Conservation (phyloP, 2,329 filamentous ascomycete genomes). For the Botrytis porri region DNA sequence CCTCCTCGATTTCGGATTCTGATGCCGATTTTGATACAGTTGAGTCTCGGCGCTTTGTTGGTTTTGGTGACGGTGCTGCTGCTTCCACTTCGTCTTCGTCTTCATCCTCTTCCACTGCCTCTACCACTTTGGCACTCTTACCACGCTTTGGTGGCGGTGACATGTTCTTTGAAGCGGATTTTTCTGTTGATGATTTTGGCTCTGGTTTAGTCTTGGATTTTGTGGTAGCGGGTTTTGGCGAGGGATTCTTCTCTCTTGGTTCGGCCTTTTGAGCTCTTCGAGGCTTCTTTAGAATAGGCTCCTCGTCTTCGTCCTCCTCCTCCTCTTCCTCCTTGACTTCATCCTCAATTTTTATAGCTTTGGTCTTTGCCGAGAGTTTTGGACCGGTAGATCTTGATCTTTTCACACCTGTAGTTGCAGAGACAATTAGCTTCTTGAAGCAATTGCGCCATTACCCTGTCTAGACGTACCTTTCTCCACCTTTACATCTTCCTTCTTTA, state of each 20-base stretch:
- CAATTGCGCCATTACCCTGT: not conserved
- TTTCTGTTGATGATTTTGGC: slow-evolving; percentile 23
- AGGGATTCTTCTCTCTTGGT: slow-evolving; percentile 43
- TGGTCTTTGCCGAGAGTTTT: slow-evolving; percentile 26
- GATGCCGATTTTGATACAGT: slow-evolving; percentile 45
- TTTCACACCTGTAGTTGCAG: slow-evolving; percentile 26
- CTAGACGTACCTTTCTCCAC: not conserved
- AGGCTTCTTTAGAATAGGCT: slow-evolving; percentile 39
- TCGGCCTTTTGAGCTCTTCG: slow-evolving; percentile 44
- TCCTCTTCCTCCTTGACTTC: slow-evolving; percentile 40
- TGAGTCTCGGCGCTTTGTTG: slow-evolving; percentile 30
- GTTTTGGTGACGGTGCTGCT: slow-evolving; percentile 29
- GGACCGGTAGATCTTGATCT: slow-evolving; percentile 31
- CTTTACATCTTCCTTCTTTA: slow-evolving; percentile 19
- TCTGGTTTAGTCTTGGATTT: slow-evolving; percentile 23
- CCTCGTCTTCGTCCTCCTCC: slow-evolving; percentile 45
- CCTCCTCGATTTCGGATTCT: slow-evolving; percentile 46
- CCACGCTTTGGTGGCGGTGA: slow-evolving; percentile 23
- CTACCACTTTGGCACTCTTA: slow-evolving; percentile 25
- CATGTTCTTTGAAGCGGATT: slow-evolving; percentile 22
- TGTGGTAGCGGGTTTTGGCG: slow-evolving; percentile 24
- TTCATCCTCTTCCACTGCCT: slow-evolving; percentile 20
- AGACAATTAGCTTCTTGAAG: slow-evolving; percentile 13
- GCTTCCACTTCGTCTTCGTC: slow-evolving; percentile 44
- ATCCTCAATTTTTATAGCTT: slow-evolving; percentile 30